phyloP scores from a whole-genome alignment of 495 filamentous ascomycete genomes.

The Aspergillus homomorphus region DNA sequence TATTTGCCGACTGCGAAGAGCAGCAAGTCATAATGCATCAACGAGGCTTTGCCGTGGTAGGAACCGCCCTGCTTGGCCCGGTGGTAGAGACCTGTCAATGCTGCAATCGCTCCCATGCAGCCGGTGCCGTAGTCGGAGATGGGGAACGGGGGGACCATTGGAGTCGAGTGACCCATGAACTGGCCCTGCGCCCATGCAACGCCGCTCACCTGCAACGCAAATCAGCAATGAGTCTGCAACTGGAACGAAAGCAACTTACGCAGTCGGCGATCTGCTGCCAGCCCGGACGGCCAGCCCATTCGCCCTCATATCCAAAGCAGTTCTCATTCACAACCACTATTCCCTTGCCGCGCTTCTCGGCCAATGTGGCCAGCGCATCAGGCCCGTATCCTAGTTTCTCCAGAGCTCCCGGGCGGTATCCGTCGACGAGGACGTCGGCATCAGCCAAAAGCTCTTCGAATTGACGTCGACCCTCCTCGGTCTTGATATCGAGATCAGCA shows the following conservation, averaged over 20 bases:
- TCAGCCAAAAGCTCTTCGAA: conserved; percentile 59
- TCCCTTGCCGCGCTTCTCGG: conserved; percentile 53
- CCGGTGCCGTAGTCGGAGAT: conserved; percentile 80
- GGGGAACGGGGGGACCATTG: conserved; percentile 76
- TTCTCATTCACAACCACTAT: conserved; percentile 70
- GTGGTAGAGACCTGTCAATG: conserved; percentile 58
- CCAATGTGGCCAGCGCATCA: conserved; percentile 48
- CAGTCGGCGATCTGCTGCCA: conserved; percentile 57
- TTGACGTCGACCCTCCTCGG: conserved; percentile 44
- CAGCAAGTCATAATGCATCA: conserved; percentile 68
- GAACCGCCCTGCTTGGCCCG: conserved; percentile 62
- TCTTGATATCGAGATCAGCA: conserved; percentile 58
- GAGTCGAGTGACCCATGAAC: conserved; percentile 67
- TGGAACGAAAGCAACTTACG: conserved; percentile 45
- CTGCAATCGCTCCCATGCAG: conserved; percentile 62
- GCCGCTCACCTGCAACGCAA: conserved; percentile 49
- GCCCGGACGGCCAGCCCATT: conserved; percentile 50
- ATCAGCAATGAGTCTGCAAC: conserved; percentile 25
- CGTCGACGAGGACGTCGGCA: conserved; percentile 61
- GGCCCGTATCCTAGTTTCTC: conserved; percentile 62
- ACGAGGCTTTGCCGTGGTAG: conserved; percentile 60
- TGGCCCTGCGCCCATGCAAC: conserved; percentile 71
- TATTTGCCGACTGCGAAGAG: conserved; percentile 63
- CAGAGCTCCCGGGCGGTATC: conserved; percentile 66
- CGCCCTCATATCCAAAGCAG: conserved; percentile 62